phyloP scores from a whole-genome alignment of 192 early-diverging fungal species.

The Gaertneriomyces semiglobifer region DNA sequence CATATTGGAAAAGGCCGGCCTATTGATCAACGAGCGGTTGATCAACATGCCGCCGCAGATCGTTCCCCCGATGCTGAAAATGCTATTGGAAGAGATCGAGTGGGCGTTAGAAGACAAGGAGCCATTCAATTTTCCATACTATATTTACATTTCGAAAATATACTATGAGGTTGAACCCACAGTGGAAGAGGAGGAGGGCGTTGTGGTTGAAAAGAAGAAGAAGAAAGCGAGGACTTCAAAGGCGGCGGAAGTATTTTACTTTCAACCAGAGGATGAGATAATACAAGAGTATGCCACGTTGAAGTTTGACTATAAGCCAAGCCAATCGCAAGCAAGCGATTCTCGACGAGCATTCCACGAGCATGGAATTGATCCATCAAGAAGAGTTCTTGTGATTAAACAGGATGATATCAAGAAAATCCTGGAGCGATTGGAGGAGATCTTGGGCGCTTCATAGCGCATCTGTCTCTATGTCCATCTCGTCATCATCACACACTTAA shows the following conservation, averaged over 20 bases:
- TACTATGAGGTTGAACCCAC: conserved; percentile 72
- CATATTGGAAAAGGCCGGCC: background rate
- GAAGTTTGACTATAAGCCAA: conserved; percentile 78
- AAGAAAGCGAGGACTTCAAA: conserved; percentile 42
- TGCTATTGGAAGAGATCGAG: conserved; percentile 81
- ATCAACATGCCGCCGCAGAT: conserved; percentile 97
- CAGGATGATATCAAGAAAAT: conserved; percentile 52
- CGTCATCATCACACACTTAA: too few relatives aligned
- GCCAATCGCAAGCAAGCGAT: conserved; percentile 65
- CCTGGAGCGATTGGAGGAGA: conserved; percentile 41
- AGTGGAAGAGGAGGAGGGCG: conserved; percentile 55
- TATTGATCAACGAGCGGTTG: conserved; percentile 83
- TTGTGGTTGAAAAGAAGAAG: conserved; percentile 32
- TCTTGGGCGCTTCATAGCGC: background rate
- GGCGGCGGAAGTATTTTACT: conserved; percentile 56
- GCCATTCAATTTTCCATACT: conserved; percentile 80
- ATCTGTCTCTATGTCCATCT: too few relatives aligned
- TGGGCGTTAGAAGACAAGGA: conserved; percentile 69
- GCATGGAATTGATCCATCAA: conserved; percentile 71
- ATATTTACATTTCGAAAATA: conserved; percentile 72
- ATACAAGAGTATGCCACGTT: conserved; percentile 70
- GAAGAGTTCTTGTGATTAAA: conserved; percentile 65
- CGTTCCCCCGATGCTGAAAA: conserved; percentile 83
- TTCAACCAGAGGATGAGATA: conserved; percentile 92
- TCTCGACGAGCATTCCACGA: conserved; percentile 78